phyloP scores from a whole-genome alignment of 2,329 filamentous ascomycete species.

The Exserohilum turcica region DNA sequence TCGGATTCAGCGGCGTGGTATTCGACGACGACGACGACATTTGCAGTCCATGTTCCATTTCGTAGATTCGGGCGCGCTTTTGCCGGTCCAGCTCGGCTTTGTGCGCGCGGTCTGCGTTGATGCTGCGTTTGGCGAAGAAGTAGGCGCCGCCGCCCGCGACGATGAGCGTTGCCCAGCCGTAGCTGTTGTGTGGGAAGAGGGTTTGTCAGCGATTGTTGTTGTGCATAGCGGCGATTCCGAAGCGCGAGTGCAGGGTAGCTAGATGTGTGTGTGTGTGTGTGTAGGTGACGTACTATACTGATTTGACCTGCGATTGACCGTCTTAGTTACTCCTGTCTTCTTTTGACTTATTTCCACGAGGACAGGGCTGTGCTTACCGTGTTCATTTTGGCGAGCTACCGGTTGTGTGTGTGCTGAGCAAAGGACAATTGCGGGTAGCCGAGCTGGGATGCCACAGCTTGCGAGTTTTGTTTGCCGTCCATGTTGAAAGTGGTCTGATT shows the following conservation, averaged over 20 bases:
- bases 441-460: too few species aligned
- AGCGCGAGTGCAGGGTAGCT: conserved; percentile 16
- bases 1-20: conserved; percentile 19
- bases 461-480: conserved; percentile 26
- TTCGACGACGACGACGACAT: conserved; percentile 4
- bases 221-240: conserved; percentile 3
- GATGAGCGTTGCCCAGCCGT: conserved; percentile 90
- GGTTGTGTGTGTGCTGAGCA: neutral
- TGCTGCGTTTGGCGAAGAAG: conserved; percentile 91
- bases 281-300: conserved; percentile 60
- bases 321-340: neutral
- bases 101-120: conserved; percentile 86
- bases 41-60: conserved; percentile 41
- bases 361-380: conserved; percentile 50
- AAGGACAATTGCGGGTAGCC: neutral
- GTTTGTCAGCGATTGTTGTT: neutral
- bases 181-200: too few species aligned
- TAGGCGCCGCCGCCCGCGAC: conserved; percentile 86
- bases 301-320: conserved; percentile 55
- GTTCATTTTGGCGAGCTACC: conserved; percentile 52
- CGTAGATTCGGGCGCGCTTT: conserved; percentile 38
- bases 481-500: conserved; percentile 41
- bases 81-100: conserved; percentile 61
- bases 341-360: neutral
- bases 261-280: neutral